These are phyloP conservation scores for Rhizoclosmatium globosum DNA, from an alignment of 192 early-diverging fungal species.

Conservation along the genomic window DNA sequence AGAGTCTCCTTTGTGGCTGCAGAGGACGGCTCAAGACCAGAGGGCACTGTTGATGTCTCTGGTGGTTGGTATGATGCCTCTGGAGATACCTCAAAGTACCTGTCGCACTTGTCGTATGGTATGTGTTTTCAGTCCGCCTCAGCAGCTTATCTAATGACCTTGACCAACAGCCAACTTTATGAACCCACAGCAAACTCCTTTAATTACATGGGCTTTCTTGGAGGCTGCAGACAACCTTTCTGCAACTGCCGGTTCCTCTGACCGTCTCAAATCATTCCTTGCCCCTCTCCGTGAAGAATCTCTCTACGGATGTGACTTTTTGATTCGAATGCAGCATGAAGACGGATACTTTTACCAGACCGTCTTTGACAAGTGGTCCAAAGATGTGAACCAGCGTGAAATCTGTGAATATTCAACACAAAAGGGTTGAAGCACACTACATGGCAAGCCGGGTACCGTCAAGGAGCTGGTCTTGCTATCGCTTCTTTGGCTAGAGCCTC, in stretches of 20 bases:
- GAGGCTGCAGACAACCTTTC: constrained; percentile 6
- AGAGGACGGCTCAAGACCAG: background rate
- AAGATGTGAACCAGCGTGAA: constrained; percentile 32
- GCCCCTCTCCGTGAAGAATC: constrained; percentile 25
- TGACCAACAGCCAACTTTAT: constrained; percentile 24
- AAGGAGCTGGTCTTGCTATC: constrained; percentile 24
- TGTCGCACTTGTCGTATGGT: constrained; percentile 24
- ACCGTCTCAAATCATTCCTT: constrained; percentile 21
- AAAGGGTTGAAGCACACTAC: constrained; percentile 30
- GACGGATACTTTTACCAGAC: constrained; percentile 37
- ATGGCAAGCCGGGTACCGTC: constrained; percentile 29
- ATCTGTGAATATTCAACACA: constrained; percentile 29
- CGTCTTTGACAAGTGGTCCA: constrained; percentile 34
- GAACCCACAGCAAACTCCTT: constrained; percentile 32
- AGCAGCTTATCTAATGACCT: background rate
- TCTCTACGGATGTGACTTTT: constrained; percentile 29
- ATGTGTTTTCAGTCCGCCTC: background rate
- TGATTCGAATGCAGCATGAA: constrained; percentile 23
- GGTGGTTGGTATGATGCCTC: constrained; percentile 26
- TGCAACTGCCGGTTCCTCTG: background rate
- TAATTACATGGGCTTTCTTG: constrained; percentile 14
- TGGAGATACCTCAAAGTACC: constrained; percentile 22
- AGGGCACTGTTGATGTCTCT: constrained; percentile 3
- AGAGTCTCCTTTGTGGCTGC: background rate
- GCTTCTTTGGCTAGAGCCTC: constrained; percentile 13